Evolutionary conservation across 176 grass and related monocot species (phyloP).

Genomic region (Carex pumila): DNA sequence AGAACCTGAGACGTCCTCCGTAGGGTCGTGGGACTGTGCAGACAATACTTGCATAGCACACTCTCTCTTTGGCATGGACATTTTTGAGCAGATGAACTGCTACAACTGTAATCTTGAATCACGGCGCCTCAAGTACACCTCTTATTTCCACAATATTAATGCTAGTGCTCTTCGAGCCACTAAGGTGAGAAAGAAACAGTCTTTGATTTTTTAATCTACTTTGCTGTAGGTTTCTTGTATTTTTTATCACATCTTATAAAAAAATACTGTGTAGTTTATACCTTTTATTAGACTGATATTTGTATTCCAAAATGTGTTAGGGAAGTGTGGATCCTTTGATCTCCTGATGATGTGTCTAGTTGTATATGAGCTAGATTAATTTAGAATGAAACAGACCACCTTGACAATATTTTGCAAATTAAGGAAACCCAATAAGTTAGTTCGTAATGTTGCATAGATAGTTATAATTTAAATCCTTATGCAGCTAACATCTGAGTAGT

Average conservation of each 20-base stretch:
- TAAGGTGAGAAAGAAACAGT: slow-evolving; percentile 44
- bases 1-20: slow-evolving; percentile 23
- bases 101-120: slow-evolving; percentile 68
- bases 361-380: not conserved
- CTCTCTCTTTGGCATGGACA: slow-evolving; percentile 79
- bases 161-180: slow-evolving; percentile 75
- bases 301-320: not conserved
- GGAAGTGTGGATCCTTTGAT: not conserved
- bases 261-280: not conserved
- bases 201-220: slow-evolving; percentile 25
- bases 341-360: not conserved
- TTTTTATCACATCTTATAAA: slow-evolving; percentile 1
- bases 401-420: not conserved
- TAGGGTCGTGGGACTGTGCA: slow-evolving; percentile 86
- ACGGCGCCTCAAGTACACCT: slow-evolving; percentile 78
- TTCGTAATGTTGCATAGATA: not conserved
- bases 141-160: slow-evolving; percentile 98
- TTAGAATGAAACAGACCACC: not conserved
- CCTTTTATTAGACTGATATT: not conserved
- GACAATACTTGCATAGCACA: slow-evolving; percentile 80
- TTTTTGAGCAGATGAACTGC: slow-evolving; percentile 87
- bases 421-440: not conserved
- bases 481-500: not conserved
- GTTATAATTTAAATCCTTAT: not conserved
- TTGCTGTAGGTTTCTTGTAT: not conserved